Evolutionary conservation across 1,139 yeast species (phyloP).

Genomic region (Pichia sp.): DNA sequence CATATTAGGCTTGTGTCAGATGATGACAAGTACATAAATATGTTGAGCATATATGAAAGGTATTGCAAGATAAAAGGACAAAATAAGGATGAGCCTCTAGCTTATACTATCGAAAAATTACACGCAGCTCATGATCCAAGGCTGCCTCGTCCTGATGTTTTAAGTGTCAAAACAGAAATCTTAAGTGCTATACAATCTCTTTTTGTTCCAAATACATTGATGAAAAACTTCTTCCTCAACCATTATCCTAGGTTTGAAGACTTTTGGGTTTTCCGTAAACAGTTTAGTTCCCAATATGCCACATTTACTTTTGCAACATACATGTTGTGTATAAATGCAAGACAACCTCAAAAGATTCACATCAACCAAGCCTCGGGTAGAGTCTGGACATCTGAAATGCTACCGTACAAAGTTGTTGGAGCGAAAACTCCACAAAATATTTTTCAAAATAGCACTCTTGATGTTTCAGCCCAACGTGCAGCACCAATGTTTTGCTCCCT

Average conservation of each 20-base stretch:
- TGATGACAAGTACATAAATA: conserved; percentile 65
- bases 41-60: conserved; percentile 85
- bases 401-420: conserved; percentile 74
- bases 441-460: conserved; percentile 51
- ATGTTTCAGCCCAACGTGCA: conserved; percentile 50
- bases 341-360: conserved; percentile 91
- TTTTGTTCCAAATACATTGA: conserved; percentile 77
- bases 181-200: conserved; percentile 81
- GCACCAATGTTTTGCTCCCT: conserved; percentile 88
- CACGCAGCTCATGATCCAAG: conserved; percentile 92
- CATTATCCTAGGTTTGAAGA: conserved; percentile 79
- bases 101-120: conserved; percentile 77
- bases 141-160: conserved; percentile 84
- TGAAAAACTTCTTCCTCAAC: conserved; percentile 59
- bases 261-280: conserved; percentile 95
- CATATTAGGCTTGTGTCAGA: conserved; percentile 90
- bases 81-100: conserved; percentile 84
- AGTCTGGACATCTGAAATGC: conserved; percentile 93
- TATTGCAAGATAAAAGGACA: conserved; percentile 69
- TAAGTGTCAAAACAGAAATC: conserved; percentile 85
- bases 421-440: conserved; percentile 35
- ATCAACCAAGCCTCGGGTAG: conserved; percentile 77
- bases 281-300: conserved; percentile 94
- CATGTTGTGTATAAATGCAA: conserved; percentile 87
- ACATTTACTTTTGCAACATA: conserved; percentile 88